Conservation (phyloP, 2,329 filamentous ascomycete species). For the Penicillium sp. region DNA sequence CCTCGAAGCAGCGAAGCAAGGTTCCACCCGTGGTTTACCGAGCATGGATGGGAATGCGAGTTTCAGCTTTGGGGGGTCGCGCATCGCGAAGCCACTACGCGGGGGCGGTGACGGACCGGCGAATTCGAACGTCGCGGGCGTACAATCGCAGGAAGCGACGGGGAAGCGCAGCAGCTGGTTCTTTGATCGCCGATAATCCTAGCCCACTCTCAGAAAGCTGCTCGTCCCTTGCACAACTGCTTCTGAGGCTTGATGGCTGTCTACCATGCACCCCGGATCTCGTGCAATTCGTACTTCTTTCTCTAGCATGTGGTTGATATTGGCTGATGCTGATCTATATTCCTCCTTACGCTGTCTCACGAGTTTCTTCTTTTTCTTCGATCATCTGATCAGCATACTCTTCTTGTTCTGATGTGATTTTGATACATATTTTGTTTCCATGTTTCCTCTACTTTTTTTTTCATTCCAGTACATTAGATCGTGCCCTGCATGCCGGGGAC, state of each 20-base stretch:
- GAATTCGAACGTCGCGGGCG: slow-evolving; percentile 36
- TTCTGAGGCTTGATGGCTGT: slow-evolving; percentile 16
- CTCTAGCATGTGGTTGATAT: slow-evolving; percentile 18
- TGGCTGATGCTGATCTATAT: slow-evolving; percentile 1
- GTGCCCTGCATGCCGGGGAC: slow-evolving; percentile 16
- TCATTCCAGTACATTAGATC: slow-evolving; percentile 26
- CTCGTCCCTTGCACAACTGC: slow-evolving; percentile 16
- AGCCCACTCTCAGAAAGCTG: slow-evolving; percentile 10
- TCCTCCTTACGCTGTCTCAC: slow-evolving; percentile 21
- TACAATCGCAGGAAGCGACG: slow-evolving; percentile 66
- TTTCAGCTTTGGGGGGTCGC: slow-evolving; percentile 66
- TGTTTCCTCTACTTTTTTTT: not conserved
- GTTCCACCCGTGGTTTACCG: slow-evolving; percentile 79
- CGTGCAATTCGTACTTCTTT: slow-evolving; percentile 21
- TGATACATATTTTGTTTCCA: not conserved
- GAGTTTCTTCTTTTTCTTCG: slow-evolving; percentile 15
- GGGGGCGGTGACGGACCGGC: slow-evolving; percentile 46
- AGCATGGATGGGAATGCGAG: slow-evolving; percentile 62
- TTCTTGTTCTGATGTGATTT: slow-evolving; percentile 7
- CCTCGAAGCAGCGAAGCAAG: slow-evolving; percentile 89
- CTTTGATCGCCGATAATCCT: slow-evolving; percentile 45
- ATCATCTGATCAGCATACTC: slow-evolving; percentile 3
- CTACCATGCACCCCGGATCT: slow-evolving; percentile 16
- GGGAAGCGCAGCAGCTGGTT: slow-evolving; percentile 63
- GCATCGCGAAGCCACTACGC: slow-evolving; percentile 65